Evolutionary conservation across 2,329 filamentous ascomycete genomes (phyloP), one percentile per base, ranked within the genome.

Genomic region (Sphaerulina populicola): DNA sequence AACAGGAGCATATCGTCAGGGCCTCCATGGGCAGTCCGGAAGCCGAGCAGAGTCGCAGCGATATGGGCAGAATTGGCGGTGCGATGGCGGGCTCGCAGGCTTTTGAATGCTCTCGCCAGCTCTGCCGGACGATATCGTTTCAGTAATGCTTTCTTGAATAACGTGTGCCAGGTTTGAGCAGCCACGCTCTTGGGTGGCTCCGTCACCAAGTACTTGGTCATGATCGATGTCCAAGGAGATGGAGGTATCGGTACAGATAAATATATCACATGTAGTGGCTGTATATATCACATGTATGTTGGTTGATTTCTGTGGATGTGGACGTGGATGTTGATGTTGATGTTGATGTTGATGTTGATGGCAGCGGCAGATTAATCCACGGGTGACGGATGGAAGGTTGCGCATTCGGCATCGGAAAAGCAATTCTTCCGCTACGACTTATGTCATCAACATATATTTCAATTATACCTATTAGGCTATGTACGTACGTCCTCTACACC

Each of bases 1-100:
- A 59, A 58, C 2, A 66, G 49, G 11, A 66, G 47, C 14, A 64
- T 61, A 44, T 66, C 64, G 27, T 65, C 62, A n/a, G 53, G 35
- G 31, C 47, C 54, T n/a, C 42, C 49, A 14, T 44, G 52, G 11
- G 45, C 29, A 18, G 55, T 47, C 29, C 60, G 60, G 35, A 63
- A 59, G n/a, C 56, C 50, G 6, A 66, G 45, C 31, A 64, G 53
- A 6, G 56, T 47, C 11, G 52, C 44, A 1, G 63, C 63, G 14
- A 65, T 58, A 30, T 57, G 52, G 15, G 43, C 44, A 10, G 57
- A 42, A 12, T 53, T 33, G 15, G 44, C 43, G 11, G 44, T 44
- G 11, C 37, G 18, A 33, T 44, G 47, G 36, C 44, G 52, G 9
- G 38, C 41, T 11, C 55, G 42, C 1, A 63, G 40, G 31, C 61